These are phyloP conservation scores for Porcisia hertigi DNA, from an alignment of 208 protist species.

Conservation along the genomic window DNA sequence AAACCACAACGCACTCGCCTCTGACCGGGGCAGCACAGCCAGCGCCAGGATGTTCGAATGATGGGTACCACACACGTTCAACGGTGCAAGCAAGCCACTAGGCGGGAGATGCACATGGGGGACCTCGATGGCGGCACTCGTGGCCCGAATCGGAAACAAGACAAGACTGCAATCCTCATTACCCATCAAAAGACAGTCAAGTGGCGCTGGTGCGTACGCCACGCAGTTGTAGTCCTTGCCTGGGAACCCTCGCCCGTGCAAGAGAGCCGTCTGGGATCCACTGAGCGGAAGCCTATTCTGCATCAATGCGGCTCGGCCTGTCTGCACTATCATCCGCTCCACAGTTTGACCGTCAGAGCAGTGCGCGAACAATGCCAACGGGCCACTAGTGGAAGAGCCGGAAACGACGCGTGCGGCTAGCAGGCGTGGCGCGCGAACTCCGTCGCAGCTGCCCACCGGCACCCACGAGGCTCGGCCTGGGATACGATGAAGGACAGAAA, in stretches of 20 bases:
- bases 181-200: conserved; percentile 44
- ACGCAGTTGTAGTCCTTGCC: conserved; percentile 79
- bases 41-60: conserved; percentile 79
- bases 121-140: background rate
- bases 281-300: background rate
- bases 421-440: conserved; percentile 59
- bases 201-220: conserved; percentile 35
- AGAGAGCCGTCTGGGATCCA: conserved; percentile 18
- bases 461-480: conserved; percentile 34
- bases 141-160: conserved; percentile 14
- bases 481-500: conserved; percentile 41
- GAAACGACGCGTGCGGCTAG: conserved; percentile 28
- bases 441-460: conserved; percentile 39
- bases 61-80: conserved; percentile 60
- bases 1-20: conserved; percentile 22
- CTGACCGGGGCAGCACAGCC: conserved; percentile 19
- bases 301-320: background rate
- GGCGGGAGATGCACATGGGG: conserved; percentile 10
- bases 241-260: conserved; percentile 35
- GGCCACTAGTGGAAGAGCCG: background rate
- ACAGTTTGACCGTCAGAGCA: conserved; percentile 60
- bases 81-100: conserved; percentile 8
- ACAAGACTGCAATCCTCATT: conserved; percentile 68
- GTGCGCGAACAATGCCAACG: conserved; percentile 45
- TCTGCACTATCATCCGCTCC: background rate